A percentile compares a stretch with the other conserved stretches of the same genome.
phyloP scores from a whole-genome alignment of 768 basidiomycete genomes.

The Auricularia cornea region DNA sequence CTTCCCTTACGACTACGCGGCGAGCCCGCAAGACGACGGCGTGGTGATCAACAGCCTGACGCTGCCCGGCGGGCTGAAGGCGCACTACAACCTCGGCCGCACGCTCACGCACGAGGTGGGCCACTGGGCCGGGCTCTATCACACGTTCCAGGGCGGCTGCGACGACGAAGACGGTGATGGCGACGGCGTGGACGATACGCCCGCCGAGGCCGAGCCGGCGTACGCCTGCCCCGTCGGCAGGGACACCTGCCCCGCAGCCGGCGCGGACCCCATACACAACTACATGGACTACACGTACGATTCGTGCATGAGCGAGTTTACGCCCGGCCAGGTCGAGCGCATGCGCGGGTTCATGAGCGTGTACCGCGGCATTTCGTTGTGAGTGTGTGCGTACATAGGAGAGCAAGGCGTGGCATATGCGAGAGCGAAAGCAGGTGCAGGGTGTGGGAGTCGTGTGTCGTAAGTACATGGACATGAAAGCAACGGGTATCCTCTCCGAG shows the following conservation, averaged over 20 bases:
- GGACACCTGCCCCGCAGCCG: constrained; percentile 24
- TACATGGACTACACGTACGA: constrained; percentile 13
- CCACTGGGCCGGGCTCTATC: constrained; percentile 53
- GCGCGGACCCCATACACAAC: constrained; percentile 10
- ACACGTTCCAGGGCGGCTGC: constrained; percentile 40
- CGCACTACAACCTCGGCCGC: constrained; percentile 30
- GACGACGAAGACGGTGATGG: constrained; percentile 11
- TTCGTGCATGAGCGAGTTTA: too few relatives aligned
- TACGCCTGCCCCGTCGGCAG: constrained; percentile 26
- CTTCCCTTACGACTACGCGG: constrained; percentile 38
- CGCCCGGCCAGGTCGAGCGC: too few relatives aligned
- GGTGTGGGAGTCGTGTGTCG: too few relatives aligned
- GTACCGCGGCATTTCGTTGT: too few relatives aligned
- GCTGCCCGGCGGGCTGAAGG: constrained; percentile 32
- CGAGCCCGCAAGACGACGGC: constrained; percentile 39
- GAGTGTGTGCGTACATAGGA: too few relatives aligned
- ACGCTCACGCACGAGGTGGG: constrained; percentile 51
- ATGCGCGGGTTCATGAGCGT: too few relatives aligned
- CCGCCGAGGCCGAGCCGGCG: constrained; percentile 17
- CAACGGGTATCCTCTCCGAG: too few relatives aligned
- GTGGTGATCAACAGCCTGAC: constrained; percentile 31
- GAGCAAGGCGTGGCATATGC: too few relatives aligned
- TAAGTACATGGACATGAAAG: too few relatives aligned
- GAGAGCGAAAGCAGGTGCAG: too few relatives aligned
- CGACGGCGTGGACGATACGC: constrained; percentile 15